phyloP scores from a whole-genome alignment of 1,284 basidiomycete genomes.

The Trametes hirsuta region DNA sequence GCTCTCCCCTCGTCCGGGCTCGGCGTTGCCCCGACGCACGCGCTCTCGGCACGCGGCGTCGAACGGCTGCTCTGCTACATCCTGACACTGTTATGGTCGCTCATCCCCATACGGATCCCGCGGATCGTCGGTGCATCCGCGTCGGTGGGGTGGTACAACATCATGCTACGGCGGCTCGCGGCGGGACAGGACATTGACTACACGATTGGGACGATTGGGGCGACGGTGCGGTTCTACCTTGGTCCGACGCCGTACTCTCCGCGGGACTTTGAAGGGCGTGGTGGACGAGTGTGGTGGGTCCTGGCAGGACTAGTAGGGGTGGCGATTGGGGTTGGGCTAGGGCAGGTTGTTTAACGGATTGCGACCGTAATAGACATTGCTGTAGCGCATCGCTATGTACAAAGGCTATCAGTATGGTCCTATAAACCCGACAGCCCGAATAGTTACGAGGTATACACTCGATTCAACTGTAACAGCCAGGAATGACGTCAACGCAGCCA shows the following conservation, averaged over 20 bases:
- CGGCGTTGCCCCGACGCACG: constrained; percentile 8
- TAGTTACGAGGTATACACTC: too few relatives aligned
- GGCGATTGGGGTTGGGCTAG: constrained; percentile 5
- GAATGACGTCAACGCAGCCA: too few relatives aligned
- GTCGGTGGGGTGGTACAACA: constrained; percentile 31
- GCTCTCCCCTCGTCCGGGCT: constrained; percentile 7
- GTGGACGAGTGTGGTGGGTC: not conserved
- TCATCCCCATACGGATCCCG: constrained; percentile 26
- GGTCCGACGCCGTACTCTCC: constrained; percentile 19
- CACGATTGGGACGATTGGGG: constrained; percentile 24
- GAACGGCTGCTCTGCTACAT: constrained; percentile 17
- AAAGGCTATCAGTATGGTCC: too few relatives aligned
- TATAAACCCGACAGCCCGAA: too few relatives aligned
- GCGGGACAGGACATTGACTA: constrained; percentile 21
- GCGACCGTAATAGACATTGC: too few relatives aligned
- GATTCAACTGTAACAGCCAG: too few relatives aligned
- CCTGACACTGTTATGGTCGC: constrained; percentile 18
- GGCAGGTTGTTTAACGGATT: not conserved
- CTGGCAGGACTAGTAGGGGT: constrained; percentile 6
- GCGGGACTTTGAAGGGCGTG: not conserved
- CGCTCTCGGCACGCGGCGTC: constrained; percentile 10
- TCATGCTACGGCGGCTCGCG: constrained; percentile 31
- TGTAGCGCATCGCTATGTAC: too few relatives aligned
- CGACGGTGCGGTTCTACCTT: constrained; percentile 30
- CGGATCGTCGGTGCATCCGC: constrained; percentile 31